These are phyloP conservation scores for Lachnellula arida DNA, from an alignment of 2,329 filamentous ascomycete genomes.

Conservation along the genomic window DNA sequence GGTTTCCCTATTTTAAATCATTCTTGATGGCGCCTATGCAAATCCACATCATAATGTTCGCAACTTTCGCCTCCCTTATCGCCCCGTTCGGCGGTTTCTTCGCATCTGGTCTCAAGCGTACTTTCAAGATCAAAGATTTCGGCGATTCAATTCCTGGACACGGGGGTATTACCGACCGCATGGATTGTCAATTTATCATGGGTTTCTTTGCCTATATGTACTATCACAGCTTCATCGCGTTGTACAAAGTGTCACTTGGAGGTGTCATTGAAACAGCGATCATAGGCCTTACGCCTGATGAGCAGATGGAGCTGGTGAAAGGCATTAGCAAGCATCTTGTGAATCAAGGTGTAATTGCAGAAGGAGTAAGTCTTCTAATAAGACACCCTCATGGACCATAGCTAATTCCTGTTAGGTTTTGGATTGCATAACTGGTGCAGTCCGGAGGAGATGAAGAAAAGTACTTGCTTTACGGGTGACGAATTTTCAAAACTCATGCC, in stretches of 20 bases:
- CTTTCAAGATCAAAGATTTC: constrained; percentile 99
- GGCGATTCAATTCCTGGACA: constrained; percentile 97
- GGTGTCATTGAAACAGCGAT: constrained; percentile 88
- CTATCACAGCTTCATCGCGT: constrained; percentile 93
- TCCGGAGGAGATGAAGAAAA: constrained; percentile 24
- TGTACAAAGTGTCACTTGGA: constrained; percentile 80
- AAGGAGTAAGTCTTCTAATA: constrained; percentile 25
- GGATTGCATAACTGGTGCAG: constrained; percentile 26
- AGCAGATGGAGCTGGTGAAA: constrained; percentile 79
- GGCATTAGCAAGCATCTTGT: constrained; percentile 58
- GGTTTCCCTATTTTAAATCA: constrained; percentile 67
- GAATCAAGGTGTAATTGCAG: constrained; percentile 50
- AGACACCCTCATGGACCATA: neutral
- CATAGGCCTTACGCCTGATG: constrained; percentile 77
- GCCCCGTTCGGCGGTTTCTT: constrained; percentile 98
- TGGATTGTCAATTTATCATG: constrained; percentile 99
- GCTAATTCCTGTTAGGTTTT: constrained; percentile 20
- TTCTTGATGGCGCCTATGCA: constrained; percentile 84
- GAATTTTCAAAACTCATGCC: constrained; percentile 19
- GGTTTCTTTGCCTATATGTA: constrained; percentile 98
- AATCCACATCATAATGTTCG: constrained; percentile 84
- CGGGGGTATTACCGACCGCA: constrained; percentile 95
- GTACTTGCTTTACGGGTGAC: constrained; percentile 21
- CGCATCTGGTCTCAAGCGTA: constrained; percentile 93
- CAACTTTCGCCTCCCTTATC: constrained; percentile 92